Evolutionary conservation across 192 early-diverging fungal genomes (phyloP), one percentile per base, ranked within the genome.

Genomic region (Phycomyces nitens): DNA sequence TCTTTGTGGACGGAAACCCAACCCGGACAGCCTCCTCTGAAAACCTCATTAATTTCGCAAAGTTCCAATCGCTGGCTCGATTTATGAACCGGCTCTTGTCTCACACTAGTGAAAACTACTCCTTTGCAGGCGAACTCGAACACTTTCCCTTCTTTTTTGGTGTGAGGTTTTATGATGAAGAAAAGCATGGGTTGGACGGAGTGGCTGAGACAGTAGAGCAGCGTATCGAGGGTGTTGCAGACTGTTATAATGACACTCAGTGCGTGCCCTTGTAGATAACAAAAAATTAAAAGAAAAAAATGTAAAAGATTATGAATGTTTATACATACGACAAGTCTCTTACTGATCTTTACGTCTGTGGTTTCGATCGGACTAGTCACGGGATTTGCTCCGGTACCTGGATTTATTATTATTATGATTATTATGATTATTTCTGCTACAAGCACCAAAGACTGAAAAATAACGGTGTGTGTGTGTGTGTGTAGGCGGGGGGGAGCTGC

Each of bases 1-100:
- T 92, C 64, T 74, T 88, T 41, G 69, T 89, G 56, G 87, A 92
- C 54, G 90, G 90, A n/a, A 88, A 86, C 39, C 74, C 78, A 16
- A 82, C 80, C 0, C 69, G 60, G 54, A 53, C 74, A 11, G 58
- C 12, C 14, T 6, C 38, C 21, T n/a, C 15, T 12, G 4, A 49
- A 53, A 9, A 44, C 23, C 38, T 80, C 10, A 64, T 82, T 34
- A 81, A 82, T 27, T 80, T 84, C 64, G 73, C 76, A 40, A 84
- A 81, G 55, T 82, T 82, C 60, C 57, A 73, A 5, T 64, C 59
- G 2, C 44, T 81, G 23, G 58, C 70, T 6, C 70, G 72, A 22
- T 77, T 76, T 50, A 68, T 76, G 14, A 70, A 76, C 15, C 51
- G 60, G 0, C 72, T 79, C 5, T 57, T 79, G 27, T 29, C 54